Base-by-base conservation (phyloP, 2,329 filamentous ascomycete species). In the Arthrocladium fulminans region DNA sequence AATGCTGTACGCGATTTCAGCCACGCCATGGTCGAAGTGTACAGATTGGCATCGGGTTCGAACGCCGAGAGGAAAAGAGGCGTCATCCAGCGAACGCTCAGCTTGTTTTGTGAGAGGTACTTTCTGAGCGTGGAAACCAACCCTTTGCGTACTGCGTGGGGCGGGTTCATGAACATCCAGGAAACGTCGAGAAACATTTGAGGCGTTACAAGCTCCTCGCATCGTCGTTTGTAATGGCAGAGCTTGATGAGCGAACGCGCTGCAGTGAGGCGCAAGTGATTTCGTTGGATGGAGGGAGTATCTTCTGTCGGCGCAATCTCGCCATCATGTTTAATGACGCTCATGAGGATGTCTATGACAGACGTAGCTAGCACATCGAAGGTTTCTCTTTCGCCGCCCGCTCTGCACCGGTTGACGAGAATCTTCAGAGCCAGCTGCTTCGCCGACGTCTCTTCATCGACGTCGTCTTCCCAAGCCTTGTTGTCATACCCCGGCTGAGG, bases 81-180 rank as follows among this genome's bases (percentile, higher is more conserved):
- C 0, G 87, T 85, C 65, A 94, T 92, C 73, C 94, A 98, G 8
- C 90, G 81, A 10, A 76, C 71, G 1, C 80, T 75, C 2, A 94
- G 74, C 56, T 76, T 80, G 48, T 77, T 77, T 46, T 84, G 79
- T 8, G 85, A 84, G 3, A 97, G 77, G 60, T 94, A 90, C 67
- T 94, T 96, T 67, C 94, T 92, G 34, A 98, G 72, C 58, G 89
- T 88, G 59, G 82, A 80, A 46, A 92, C 75, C 59, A 98, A 97
- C 1, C 77, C 79, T 40, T 76, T 77, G 27, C 92, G 83, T 23
- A 97, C 88, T 54, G 83, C 76, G 1, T 78, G 69, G 43, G 85
- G 74, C 4, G 75, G 73, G 60, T 96, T 89, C 62, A 97, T 90
- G 2, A 85, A 80, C 10, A 95, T 77, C 52, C 86, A 76, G 0